phyloP scores from a whole-genome alignment of 2,329 filamentous ascomycete species.

The Didymella glomerata region DNA sequence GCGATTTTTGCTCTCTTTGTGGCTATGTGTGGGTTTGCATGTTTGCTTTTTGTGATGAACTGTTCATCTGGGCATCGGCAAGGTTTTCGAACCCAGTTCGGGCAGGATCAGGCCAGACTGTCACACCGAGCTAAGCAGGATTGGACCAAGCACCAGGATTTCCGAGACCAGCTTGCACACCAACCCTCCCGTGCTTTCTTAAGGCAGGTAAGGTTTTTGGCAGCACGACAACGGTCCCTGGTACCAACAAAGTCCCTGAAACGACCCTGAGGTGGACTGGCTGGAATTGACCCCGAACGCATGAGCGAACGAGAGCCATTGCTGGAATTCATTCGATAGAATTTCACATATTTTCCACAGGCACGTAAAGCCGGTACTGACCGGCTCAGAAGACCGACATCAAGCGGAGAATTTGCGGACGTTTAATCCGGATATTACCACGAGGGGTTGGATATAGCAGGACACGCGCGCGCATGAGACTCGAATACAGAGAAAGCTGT shows the following conservation, averaged over 20 bases:
- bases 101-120: slow-evolving; percentile 1
- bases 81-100: slow-evolving; percentile 1
- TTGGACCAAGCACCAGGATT: slow-evolving; percentile 6
- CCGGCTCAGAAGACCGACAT: not conserved
- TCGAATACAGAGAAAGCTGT: not conserved
- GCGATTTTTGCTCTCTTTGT: slow-evolving; percentile 10
- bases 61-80: slow-evolving; percentile 8
- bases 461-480: slow-evolving; percentile 8
- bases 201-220: not conserved
- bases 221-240: slow-evolving; percentile 1
- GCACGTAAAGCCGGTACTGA: not conserved
- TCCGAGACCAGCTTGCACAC: not conserved
- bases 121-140: slow-evolving; percentile 15
- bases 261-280: not conserved
- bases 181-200: not conserved
- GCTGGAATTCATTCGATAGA: not conserved
- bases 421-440: not conserved
- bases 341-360: not conserved
- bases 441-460: not conserved
- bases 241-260: not conserved
- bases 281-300: not conserved
- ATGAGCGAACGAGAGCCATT: not conserved
- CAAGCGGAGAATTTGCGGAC: not conserved
- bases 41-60: slow-evolving; percentile 25
- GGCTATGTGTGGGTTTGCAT: slow-evolving; percentile 5